phyloP scores from a whole-genome alignment of 2,329 filamentous ascomycete species.

The Colletotrichum liaoningense region DNA sequence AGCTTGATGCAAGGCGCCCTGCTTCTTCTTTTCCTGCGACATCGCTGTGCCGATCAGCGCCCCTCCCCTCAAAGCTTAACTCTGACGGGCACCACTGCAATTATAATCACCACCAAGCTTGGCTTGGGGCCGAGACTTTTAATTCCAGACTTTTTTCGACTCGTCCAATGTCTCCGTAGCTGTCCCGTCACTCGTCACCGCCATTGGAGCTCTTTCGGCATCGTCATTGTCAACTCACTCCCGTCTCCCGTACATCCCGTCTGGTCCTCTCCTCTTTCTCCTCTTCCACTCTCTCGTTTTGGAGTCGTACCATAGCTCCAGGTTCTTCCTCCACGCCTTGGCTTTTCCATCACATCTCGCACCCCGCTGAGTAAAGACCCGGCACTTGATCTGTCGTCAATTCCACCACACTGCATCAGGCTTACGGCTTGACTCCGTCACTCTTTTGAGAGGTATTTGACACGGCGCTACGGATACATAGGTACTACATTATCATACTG shows the following conservation, averaged over 20 bases:
- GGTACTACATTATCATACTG: not conserved
- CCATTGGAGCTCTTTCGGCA: not conserved
- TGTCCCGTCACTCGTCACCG: not conserved
- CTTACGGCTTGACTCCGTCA: not conserved
- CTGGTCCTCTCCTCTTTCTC: not conserved
- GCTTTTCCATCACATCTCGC: not conserved
- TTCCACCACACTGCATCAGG: not conserved
- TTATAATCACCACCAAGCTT: not conserved
- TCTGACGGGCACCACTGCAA: not conserved
- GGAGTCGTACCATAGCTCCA: not conserved
- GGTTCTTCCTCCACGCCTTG: not conserved
- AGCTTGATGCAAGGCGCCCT: not conserved
- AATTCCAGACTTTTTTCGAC: not conserved
- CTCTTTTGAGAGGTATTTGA: not conserved
- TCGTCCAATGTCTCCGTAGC: not conserved
- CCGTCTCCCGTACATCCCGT: not conserved
- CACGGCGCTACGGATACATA: too few species aligned
- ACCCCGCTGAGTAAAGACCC: not conserved
- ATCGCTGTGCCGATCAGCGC: conserved; percentile 34
- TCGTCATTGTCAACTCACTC: conserved; percentile 1
- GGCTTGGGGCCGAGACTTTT: not conserved
- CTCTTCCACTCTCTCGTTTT: not conserved
- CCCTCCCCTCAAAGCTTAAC: conserved; percentile 34
- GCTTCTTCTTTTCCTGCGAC: conserved; percentile 25
- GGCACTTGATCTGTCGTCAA: not conserved